Base-by-base conservation (phyloP, 2,329 filamentous ascomycete species). In the Fusarium longipes region DNA sequence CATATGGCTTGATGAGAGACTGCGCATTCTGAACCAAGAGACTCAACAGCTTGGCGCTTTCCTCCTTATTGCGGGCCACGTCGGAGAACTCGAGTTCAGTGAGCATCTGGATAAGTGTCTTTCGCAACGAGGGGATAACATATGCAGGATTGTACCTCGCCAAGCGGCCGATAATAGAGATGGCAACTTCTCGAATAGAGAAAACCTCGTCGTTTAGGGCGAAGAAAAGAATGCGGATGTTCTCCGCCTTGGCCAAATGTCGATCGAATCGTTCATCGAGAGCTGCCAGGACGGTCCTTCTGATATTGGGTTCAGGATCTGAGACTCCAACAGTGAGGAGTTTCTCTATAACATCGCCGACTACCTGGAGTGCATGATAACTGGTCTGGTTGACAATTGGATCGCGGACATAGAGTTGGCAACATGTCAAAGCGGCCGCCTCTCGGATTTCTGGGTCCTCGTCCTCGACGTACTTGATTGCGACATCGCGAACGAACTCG, bases 301-400 rank as follows among this genome's bases (percentile, higher is more conserved):
- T 89, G 67, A 99, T 99, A 70, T 91, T 91, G 15, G 93, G 87
- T 70, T 97, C 93, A 3, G 91, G 89, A 75, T 99, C 96, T 15
- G 95, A 96, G 27, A 99, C 93, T 48, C 93, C 95, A 36, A 98
- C 94, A 1, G 95, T 97, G 64, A 99, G 84, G 1, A 99, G 87
- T 75, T 96, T 97, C 79, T 98, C 94, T 59, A 99, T 97, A 30
- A 99, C 96, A 77, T 99, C 96, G 55, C 95, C 93, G 43, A 99
- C 96, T 27, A 99, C 96, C 76, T 97, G 93, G 38, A 98, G 92
- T 1, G 96, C 95, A 77, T 99, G 96, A 68, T 95, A 93, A 77
- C 96, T 98, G 8, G 95, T 97, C 80, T 99, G 96, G 73, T 97
- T 96, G 73, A 99, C 93, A 68, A 99, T 98, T 0, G 96, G 96